Evolutionary conservation across 495 filamentous ascomycete species (phyloP).

Genomic region (Neurospora hispaniola): DNA sequence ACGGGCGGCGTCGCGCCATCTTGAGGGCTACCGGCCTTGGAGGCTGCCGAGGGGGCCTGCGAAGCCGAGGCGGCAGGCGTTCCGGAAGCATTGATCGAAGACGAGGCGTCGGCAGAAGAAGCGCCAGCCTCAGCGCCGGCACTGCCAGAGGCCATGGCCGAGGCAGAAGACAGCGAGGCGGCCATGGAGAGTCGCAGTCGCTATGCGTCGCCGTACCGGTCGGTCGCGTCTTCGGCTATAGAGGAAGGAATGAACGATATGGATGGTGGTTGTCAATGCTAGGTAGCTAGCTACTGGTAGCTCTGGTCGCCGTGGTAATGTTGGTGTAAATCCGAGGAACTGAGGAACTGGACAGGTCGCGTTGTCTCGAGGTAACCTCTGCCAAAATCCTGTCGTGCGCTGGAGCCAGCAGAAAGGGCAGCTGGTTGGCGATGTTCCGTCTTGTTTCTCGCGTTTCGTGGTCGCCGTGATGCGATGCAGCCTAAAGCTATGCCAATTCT

Average conservation of each 20-base stretch:
- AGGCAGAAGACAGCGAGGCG: constrained; percentile 16
- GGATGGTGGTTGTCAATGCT: background rate
- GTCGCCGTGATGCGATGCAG: background rate
- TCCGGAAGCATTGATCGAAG: constrained; percentile 9
- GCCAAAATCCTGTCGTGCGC: background rate
- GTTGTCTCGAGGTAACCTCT: background rate
- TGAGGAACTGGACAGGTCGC: background rate
- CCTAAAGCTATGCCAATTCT: background rate
- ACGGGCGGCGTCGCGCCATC: constrained; percentile 14
- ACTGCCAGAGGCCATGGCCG: constrained; percentile 7
- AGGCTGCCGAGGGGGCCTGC: constrained; percentile 18
- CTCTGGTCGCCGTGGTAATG: background rate
- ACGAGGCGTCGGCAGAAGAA: constrained; percentile 1
- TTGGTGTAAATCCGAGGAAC: background rate
- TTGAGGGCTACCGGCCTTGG: constrained; percentile 22
- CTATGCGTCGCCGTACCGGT: background rate
- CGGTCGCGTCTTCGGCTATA: background rate
- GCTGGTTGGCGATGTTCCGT: background rate
- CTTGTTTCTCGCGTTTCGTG: background rate
- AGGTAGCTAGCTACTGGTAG: background rate
- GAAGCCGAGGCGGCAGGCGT: constrained; percentile 13
- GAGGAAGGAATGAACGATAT: background rate
- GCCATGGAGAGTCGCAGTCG: constrained; percentile 15
- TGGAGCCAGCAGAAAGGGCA: background rate
- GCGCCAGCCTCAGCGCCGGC: constrained; percentile 5